Percentiles rank a stretch among this genome's conserved stretches.
Evolutionary conservation across 2,329 filamentous ascomycete species (phyloP).

Genomic region (Lachnellula suecica): DNA sequence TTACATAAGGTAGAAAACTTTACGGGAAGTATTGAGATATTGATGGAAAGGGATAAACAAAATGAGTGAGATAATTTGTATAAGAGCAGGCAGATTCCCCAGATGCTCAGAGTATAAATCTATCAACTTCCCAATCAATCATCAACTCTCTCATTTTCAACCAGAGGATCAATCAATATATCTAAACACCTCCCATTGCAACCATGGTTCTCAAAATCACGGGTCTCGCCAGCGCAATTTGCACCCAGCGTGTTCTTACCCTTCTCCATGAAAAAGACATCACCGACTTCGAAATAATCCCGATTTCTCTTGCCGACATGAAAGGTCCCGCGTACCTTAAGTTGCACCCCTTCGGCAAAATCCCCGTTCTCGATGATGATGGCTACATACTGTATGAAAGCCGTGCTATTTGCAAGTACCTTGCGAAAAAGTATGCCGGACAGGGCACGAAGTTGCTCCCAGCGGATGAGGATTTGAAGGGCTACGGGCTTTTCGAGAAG

Average conservation of each 20-base stretch:
- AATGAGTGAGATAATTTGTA: not conserved
- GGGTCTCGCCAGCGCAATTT: slow-evolving; percentile 28
- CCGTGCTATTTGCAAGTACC: slow-evolving; percentile 33
- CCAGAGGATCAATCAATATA: too few species aligned
- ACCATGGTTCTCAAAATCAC: slow-evolving; percentile 35
- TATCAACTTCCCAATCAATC: not conserved
- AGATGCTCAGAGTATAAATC: not conserved
- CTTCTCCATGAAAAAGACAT: slow-evolving; percentile 32
- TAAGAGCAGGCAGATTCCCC: not conserved
- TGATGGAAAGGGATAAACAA: not conserved
- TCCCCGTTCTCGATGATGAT: slow-evolving; percentile 36
- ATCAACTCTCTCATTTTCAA: too few species aligned
- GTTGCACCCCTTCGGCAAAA: slow-evolving; percentile 36
- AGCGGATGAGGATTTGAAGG: slow-evolving; percentile 23
- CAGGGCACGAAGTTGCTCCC: slow-evolving; percentile 28
- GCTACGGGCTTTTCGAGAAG: slow-evolving; percentile 25
- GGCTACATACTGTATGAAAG: slow-evolving; percentile 34
- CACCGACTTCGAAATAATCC: slow-evolving; percentile 26
- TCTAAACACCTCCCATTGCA: not conserved
- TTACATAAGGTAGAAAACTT: too few species aligned
- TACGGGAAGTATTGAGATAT: not conserved
- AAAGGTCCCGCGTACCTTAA: slow-evolving; percentile 25
- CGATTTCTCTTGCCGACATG: slow-evolving; percentile 27
- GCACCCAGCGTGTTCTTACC: slow-evolving; percentile 29
- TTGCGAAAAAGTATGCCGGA: slow-evolving; percentile 31